Conservation (phyloP, 1,284 basidiomycete species). For the Porogramme epimiltina region DNA sequence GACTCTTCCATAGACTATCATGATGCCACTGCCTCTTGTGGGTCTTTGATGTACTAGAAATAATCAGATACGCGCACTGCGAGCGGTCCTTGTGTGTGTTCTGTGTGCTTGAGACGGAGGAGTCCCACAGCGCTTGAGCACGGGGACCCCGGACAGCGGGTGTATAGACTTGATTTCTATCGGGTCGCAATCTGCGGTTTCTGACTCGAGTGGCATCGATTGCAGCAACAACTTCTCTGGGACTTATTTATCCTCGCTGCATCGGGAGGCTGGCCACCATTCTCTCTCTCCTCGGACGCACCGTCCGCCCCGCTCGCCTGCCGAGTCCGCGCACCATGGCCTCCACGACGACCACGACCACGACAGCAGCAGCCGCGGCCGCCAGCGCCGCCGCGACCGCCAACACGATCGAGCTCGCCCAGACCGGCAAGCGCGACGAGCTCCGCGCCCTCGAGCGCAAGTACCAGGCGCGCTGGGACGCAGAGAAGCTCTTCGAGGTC, state of each 20-base stretch:
- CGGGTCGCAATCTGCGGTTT: too few species aligned
- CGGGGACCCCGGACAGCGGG: constrained; percentile 10
- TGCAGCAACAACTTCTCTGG: constrained; percentile 11
- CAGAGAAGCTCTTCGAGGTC: constrained; percentile 79
- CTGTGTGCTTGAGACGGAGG: too few species aligned
- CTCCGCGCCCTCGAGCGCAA: constrained; percentile 82
- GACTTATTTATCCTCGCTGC: constrained; percentile 15
- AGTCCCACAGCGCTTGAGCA: too few species aligned
- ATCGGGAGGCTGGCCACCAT: constrained; percentile 23
- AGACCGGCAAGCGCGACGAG: constrained; percentile 94
- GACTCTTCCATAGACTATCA: too few species aligned
- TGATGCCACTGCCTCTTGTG: too few species aligned
- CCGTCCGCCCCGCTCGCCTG: constrained; percentile 24
- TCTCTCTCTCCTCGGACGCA: constrained; percentile 28
- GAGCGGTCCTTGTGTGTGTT: too few species aligned
- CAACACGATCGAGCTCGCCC: constrained; percentile 39
- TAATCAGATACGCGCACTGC: too few species aligned
- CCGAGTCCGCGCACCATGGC: constrained; percentile 16
- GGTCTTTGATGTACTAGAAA: too few species aligned
- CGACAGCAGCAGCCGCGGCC: not conserved
- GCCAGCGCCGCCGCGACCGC: constrained; percentile 19
- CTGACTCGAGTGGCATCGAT: constrained; percentile 29
- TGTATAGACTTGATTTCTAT: not conserved
- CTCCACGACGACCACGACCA: not conserved
- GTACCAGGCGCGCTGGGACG: constrained; percentile 83